Evolutionary conservation across 2,329 filamentous ascomycete genomes (phyloP).

Genomic region (Fusarium sp.): DNA sequence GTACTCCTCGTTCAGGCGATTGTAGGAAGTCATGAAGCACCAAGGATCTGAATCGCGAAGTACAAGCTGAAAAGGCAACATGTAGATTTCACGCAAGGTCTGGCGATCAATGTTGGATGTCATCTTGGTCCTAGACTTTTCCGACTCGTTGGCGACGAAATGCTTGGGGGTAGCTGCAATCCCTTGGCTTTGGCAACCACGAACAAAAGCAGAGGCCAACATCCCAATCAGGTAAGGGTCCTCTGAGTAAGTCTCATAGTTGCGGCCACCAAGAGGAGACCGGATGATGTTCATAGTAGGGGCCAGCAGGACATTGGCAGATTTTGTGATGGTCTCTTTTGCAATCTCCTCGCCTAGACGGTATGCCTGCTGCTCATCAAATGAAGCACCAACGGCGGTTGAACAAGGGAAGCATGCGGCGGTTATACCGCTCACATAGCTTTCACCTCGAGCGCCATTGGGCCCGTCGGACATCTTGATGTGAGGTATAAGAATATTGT

Average conservation of each 20-base stretch:
- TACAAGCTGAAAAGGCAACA: conserved; percentile 7
- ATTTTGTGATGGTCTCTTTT: conserved; percentile 6
- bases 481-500: conserved; percentile 6
- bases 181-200: conserved; percentile 2
- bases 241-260: conserved; percentile 19
- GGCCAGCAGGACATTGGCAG: conserved; percentile 5
- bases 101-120: conserved; percentile 6
- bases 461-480: conserved; percentile 14
- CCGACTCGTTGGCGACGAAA: conserved; percentile 15
- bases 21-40: conserved; percentile 20
- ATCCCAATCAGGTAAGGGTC: not conserved
- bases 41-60: conserved; percentile 12
- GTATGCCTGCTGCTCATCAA: not conserved
- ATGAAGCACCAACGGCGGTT: not conserved
- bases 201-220: conserved; percentile 9
- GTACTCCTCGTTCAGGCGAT: not conserved
- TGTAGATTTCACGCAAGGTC: conserved; percentile 7
- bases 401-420: conserved; percentile 17
- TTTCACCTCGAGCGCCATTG: not conserved
- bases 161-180: conserved; percentile 16
- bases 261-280: conserved; percentile 4
- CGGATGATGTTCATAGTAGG: conserved; percentile 15
- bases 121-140: conserved; percentile 9
- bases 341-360: not conserved
- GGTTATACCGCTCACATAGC: conserved; percentile 13